A percentile compares a stretch with the other conserved stretches of the same genome.
phyloP scores from a whole-genome alignment of 208 protist species.

The Vickermania spadyakhi region DNA sequence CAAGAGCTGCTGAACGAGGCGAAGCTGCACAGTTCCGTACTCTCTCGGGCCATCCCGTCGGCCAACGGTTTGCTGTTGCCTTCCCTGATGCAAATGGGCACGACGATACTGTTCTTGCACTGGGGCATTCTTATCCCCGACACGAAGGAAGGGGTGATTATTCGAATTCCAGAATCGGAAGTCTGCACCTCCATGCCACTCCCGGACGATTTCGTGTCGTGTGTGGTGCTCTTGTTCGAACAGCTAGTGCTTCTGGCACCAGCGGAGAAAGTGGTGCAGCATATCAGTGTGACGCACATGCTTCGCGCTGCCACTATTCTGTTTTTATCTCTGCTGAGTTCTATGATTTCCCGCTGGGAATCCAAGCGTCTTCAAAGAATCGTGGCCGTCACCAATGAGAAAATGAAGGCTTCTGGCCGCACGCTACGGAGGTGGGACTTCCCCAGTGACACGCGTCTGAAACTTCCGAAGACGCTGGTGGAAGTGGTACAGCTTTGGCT shows the following conservation, averaged over 20 bases:
- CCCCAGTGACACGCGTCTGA: background rate
- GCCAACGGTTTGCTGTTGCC: conserved; percentile 26
- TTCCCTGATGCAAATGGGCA: conserved; percentile 26
- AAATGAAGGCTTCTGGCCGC: background rate
- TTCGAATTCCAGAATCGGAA: background rate
- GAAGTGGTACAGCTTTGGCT: background rate
- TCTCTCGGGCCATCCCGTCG: conserved; percentile 30
- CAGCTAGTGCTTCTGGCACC: background rate
- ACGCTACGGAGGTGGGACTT: background rate
- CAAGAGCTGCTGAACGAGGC: background rate
- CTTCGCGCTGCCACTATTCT: background rate
- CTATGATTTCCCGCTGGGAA: background rate
- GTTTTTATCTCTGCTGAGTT: background rate
- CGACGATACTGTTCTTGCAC: conserved; percentile 13
- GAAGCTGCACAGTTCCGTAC: conserved; percentile 14
- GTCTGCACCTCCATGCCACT: background rate
- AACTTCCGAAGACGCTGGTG: background rate
- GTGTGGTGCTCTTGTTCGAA: background rate
- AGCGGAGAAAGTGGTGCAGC: background rate
- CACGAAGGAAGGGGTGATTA: background rate
- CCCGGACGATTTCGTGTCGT: background rate
- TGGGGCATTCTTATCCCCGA: background rate
- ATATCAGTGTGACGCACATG: background rate
- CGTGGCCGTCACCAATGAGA: background rate
- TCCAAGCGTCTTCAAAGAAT: background rate